Evolutionary conservation across 139 green algal genomes (phyloP).

Genomic region (Closterium sp.): DNA sequence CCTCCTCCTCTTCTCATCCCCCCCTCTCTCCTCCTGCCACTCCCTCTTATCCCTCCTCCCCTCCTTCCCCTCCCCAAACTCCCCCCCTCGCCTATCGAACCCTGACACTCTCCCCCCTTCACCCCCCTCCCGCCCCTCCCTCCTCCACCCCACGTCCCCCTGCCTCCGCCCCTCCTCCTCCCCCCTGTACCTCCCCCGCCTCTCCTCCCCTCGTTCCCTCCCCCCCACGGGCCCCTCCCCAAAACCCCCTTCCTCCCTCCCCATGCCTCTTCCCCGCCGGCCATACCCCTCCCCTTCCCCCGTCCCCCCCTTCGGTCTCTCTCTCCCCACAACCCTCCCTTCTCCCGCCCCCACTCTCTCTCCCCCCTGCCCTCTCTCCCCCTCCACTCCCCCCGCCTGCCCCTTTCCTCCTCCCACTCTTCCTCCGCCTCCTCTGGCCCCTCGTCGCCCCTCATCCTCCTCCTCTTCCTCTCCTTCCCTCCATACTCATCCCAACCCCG

Average conservation of each 20-base stretch:
- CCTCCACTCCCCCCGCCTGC: neutral
- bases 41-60: neutral
- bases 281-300: neutral
- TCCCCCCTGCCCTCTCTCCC: neutral
- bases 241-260: neutral
- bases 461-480: neutral
- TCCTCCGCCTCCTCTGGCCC: neutral
- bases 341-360: neutral
- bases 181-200: neutral
- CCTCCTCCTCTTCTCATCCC: neutral
- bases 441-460: neutral
- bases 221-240: neutral
- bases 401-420: neutral
- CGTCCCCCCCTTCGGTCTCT: neutral
- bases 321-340: neutral
- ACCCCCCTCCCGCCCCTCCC: neutral
- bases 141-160: neutral
- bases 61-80: neutral
- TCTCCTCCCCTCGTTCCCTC: neutral
- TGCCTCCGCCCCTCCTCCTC: neutral
- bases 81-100: neutral
- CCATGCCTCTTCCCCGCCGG: neutral
- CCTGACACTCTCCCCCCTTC: neutral
- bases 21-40: neutral
- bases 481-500: neutral